Evolutionary conservation across 768 basidiomycete species (phyloP), one percentile per base, ranked within the genome.

Genomic region (Suillus subalutaceus): DNA sequence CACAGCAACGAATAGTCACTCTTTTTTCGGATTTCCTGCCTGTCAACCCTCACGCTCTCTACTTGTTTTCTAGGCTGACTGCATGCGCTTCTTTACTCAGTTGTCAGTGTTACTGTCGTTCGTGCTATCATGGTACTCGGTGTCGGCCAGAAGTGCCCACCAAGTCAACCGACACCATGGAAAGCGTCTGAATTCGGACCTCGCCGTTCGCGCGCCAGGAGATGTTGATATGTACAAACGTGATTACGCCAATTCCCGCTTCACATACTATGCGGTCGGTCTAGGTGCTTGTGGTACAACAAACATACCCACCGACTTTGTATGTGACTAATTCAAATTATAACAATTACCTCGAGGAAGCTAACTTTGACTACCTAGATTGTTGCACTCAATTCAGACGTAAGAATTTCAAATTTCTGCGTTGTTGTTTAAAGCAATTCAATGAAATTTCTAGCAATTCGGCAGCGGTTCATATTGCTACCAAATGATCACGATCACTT

Each of bases 401-500:
- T 78, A 68, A 69, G 66, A n/a, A 32, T 48, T 15, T 26, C 8
- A 26, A 30, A 10, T 37, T 15, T 9, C 5, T 53, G 12, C 35
- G 48, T 52, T 20, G 9, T 59, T 41, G 16, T 26, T 26, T 40
- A 6, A 18, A 30, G 58, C 5, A 26, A 9, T 12, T 41, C 26
- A 41, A 41, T 59, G 5, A 50, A 46, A 57, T n/a, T 63, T 60
- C 65, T 72, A 89, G 87, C 86, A 90, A 85, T 92, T 77, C 77
- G 81, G 78, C 40, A 69, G 74, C 46, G 82, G 82, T n/a, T 71
- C 79, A 62, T 78, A 85, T 68, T 94, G 92, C 72, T 85, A 79
- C 75, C 79, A 89, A 77, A 76, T 65, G 63, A 88, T 94, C 70
- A 86, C 83, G 30, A 88, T 94, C 70, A 79, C 79, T 3, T 85